Conservation (phyloP, 192 early-diverging fungal species). For the Endogone sp. region DNA sequence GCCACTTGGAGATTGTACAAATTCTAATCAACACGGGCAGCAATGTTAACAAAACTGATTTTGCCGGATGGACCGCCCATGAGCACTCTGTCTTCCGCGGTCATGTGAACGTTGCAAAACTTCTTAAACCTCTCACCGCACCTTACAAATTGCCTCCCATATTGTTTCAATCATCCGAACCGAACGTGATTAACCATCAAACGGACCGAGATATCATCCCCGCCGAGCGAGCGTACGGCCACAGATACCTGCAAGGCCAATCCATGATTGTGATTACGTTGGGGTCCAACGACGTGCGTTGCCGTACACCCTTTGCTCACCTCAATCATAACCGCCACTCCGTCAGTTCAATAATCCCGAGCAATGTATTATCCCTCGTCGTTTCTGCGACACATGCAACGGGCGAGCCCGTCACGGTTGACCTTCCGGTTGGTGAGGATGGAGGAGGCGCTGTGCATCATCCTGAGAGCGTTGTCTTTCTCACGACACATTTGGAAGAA, state of each 20-base stretch:
- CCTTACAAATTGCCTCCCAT: not conserved
- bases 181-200: constrained; percentile 11
- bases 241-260: constrained; percentile 55
- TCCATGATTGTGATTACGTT: constrained; percentile 61
- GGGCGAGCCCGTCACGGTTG: constrained; percentile 50
- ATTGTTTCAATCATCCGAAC: not conserved
- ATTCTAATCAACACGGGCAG: constrained; percentile 50
- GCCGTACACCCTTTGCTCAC: constrained; percentile 9
- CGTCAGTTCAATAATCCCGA: not conserved
- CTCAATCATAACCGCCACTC: not conserved
- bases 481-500: constrained; percentile 39
- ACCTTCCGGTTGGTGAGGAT: constrained; percentile 45
- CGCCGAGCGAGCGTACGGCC: constrained; percentile 54
- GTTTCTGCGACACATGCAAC: constrained; percentile 56
- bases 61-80: constrained; percentile 53
- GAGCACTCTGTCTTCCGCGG: constrained; percentile 63
- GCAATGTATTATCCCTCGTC: constrained; percentile 36
- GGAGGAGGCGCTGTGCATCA: constrained; percentile 16
- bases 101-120: constrained; percentile 38
- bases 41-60: constrained; percentile 38
- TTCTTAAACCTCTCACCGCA: constrained; percentile 35
- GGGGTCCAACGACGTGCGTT: constrained; percentile 57
- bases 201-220: not conserved
- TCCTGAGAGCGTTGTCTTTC: constrained; percentile 56
- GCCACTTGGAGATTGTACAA: constrained; percentile 47